Conservation (phyloP, 148 eudicot species). For the Cornus suecica region DNA sequence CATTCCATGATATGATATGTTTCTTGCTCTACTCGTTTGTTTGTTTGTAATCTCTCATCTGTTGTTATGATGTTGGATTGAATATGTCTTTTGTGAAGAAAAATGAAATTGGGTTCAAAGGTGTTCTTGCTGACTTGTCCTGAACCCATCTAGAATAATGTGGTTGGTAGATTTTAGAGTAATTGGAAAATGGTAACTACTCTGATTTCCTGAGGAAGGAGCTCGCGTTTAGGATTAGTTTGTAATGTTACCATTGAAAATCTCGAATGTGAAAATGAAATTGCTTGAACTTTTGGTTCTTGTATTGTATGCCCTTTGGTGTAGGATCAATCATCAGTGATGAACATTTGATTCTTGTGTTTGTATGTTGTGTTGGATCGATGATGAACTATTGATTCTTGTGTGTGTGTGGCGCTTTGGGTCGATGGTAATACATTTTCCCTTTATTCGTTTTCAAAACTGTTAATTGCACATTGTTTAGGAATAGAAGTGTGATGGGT, state of each 20-base stretch:
- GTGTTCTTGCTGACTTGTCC: neutral
- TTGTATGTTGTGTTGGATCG: neutral
- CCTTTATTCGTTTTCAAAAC: neutral
- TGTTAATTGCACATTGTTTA: too few species aligned
- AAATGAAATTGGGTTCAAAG: neutral
- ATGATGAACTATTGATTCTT: too few species aligned
- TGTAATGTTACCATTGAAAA: neutral
- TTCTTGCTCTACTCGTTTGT: neutral
- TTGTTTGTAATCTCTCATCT: neutral
- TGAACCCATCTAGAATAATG: neutral
- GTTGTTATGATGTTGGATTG: neutral
- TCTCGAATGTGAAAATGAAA: neutral
- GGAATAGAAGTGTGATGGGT: neutral
- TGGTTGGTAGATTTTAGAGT: neutral
- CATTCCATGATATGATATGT: slow-evolving; percentile 2
- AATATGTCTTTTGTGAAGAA: neutral
- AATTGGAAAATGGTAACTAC: neutral
- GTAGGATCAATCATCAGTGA: too few species aligned
- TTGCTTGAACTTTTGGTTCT: neutral
- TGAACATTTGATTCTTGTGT: neutral
- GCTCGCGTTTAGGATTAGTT: neutral
- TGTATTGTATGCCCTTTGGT: too few species aligned
- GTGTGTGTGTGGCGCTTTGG: neutral
- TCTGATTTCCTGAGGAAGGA: neutral
- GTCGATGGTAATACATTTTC: too few species aligned